phyloP scores from a whole-genome alignment of 331 rosid species.

The Phaseolus coccineus region DNA sequence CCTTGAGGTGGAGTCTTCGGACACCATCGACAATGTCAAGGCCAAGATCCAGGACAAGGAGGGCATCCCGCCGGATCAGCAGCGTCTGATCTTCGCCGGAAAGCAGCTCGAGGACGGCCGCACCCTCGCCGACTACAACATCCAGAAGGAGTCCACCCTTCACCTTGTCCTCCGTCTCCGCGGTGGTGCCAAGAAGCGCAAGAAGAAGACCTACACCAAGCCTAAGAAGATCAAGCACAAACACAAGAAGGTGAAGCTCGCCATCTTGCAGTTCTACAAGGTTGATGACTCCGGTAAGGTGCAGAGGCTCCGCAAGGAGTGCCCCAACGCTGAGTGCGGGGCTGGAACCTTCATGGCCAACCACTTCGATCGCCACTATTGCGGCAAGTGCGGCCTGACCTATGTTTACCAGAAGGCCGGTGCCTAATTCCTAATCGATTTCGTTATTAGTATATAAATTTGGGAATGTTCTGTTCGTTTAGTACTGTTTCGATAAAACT shows the following conservation, averaged over 20 bases:
- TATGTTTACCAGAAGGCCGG: conserved; percentile 90
- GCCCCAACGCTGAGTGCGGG: conserved; percentile 89
- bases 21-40: conserved; percentile 92
- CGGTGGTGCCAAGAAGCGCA: conserved; percentile 93
- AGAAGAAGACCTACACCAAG: conserved; percentile 99
- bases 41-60: conserved; percentile 97
- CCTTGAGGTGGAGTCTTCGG: conserved; percentile 91
- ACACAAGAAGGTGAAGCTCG: conserved; percentile 96
- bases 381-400: conserved; percentile 93
- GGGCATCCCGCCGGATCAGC: conserved; percentile 97
- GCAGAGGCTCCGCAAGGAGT: conserved; percentile 92
- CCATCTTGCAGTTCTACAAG: conserved; percentile 85
- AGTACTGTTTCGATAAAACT: too few species aligned
- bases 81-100: conserved; percentile 93
- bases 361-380: conserved; percentile 91
- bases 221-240: conserved; percentile 99
- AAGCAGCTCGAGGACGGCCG: conserved; percentile 97
- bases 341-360: conserved; percentile 97
- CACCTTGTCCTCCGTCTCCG: conserved; percentile 95
- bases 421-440: conserved; percentile 50
- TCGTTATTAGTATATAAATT: too few species aligned
- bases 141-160: conserved; percentile 92
- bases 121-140: conserved; percentile 91
- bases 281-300: conserved; percentile 90
- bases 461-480: too few species aligned